These are phyloP conservation scores for Fusarium tricinctum DNA, from an alignment of 2,329 filamentous ascomycete genomes.

Conservation along the genomic window DNA sequence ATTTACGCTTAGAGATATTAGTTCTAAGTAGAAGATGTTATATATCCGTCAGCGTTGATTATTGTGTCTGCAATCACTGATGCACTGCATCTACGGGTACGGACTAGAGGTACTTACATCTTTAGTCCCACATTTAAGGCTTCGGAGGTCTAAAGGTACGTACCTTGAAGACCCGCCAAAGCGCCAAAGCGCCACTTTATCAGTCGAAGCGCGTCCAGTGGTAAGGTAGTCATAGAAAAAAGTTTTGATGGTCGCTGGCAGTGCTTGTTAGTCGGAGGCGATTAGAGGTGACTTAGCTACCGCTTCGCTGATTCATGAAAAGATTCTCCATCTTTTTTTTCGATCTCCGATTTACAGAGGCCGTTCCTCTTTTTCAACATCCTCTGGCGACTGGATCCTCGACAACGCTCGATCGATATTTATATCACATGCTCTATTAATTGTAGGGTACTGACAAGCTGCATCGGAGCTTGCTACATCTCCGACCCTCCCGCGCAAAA, in stretches of 20 bases:
- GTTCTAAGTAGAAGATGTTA: neutral
- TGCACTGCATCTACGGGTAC: too few species aligned
- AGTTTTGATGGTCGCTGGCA: slow-evolving; percentile 24
- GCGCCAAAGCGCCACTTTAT: slow-evolving; percentile 29
- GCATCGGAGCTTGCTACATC: slow-evolving; percentile 1
- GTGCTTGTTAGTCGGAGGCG: slow-evolving; percentile 7
- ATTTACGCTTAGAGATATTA: neutral
- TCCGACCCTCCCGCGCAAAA: slow-evolving; percentile 21
- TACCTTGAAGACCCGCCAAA: slow-evolving; percentile 17
- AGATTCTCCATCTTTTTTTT: slow-evolving; percentile 35
- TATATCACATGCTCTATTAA: slow-evolving; percentile 1
- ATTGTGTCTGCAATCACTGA: neutral
- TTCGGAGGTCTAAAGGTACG: slow-evolving; percentile 8
- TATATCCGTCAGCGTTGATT: neutral
- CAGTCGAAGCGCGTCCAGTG: slow-evolving; percentile 26
- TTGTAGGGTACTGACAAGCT: slow-evolving; percentile 14
- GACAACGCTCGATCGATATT: neutral
- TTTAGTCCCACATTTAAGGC: slow-evolving; percentile 24
- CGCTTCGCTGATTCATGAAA: slow-evolving; percentile 42
- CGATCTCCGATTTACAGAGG: slow-evolving; percentile 7
- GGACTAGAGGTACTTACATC: too few species aligned
- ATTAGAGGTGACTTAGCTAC: slow-evolving; percentile 23
- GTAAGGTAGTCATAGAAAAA: slow-evolving; percentile 37
- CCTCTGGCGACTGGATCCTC: slow-evolving; percentile 3
- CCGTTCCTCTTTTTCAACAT: slow-evolving; percentile 19